Evolutionary conservation across 352 stramenopile species (phyloP).

Genomic region (Phytophthora citrophthora): DNA sequence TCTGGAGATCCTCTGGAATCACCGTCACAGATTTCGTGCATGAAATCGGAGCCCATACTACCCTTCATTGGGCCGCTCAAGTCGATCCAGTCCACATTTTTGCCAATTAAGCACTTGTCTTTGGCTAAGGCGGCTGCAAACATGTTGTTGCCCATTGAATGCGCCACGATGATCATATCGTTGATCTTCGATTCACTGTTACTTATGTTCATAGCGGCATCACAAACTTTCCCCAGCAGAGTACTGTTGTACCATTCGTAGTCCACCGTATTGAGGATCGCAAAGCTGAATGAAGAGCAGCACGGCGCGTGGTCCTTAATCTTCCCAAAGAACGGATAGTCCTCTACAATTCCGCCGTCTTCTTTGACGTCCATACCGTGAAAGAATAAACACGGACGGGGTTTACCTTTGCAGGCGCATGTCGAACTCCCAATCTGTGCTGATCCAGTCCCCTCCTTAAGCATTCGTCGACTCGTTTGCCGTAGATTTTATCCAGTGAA

Average conservation of each 20-base stretch:
- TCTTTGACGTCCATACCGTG: conserved; percentile 50
- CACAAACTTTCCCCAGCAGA: conserved; percentile 46
- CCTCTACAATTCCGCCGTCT: conserved; percentile 35
- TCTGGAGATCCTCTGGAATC: conserved; percentile 9
- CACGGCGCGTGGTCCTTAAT: conserved; percentile 58
- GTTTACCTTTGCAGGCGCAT: conserved; percentile 39
- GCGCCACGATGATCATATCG: conserved; percentile 55
- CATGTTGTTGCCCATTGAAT: conserved; percentile 70
- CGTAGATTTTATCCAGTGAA: conserved; percentile 35
- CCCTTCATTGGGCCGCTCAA: conserved; percentile 50
- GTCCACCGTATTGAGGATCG: conserved; percentile 53
- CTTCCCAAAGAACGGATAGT: conserved; percentile 49
- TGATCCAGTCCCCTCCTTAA: conserved; percentile 16
- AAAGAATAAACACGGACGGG: conserved; percentile 56
- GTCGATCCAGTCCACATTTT: conserved; percentile 42
- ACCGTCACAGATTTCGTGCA: conserved; percentile 40
- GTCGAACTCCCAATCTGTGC: conserved; percentile 34
- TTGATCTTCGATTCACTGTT: conserved; percentile 38
- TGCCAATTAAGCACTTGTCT: conserved; percentile 47
- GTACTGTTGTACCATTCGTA: conserved; percentile 53
- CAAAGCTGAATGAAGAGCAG: conserved; percentile 56
- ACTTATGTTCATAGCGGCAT: conserved; percentile 35
- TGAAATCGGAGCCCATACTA: conserved; percentile 57
- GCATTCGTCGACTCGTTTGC: conserved; percentile 16
- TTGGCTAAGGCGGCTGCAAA: conserved; percentile 46